phyloP scores from a whole-genome alignment of 305 asterid genomes.

The Fraxinus velutina region DNA sequence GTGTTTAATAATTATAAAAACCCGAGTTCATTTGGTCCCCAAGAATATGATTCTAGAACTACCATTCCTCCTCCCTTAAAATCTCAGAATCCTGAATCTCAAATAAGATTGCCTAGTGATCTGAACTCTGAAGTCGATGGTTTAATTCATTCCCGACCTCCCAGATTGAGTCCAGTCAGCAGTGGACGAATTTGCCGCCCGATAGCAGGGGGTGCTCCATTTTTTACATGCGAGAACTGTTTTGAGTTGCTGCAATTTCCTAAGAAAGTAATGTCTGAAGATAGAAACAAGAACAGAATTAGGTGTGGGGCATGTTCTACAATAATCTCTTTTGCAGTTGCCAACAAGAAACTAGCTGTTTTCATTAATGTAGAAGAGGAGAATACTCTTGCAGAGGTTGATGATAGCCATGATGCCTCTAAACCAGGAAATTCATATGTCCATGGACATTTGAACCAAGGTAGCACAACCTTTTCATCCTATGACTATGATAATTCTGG shows the following conservation, averaged over 20 bases:
- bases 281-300: constrained; percentile 40
- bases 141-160: constrained; percentile 35
- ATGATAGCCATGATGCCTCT: constrained; percentile 12
- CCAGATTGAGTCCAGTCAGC: constrained; percentile 33
- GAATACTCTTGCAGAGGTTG: constrained; percentile 28
- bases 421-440: constrained; percentile 20
- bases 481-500: constrained; percentile 60
- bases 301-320: constrained; percentile 75
- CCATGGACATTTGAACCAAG: constrained; percentile 31
- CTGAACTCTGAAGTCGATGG: constrained; percentile 49
- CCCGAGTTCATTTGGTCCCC: constrained; percentile 35
- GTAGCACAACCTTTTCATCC: constrained; percentile 47
- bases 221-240: constrained; percentile 70
- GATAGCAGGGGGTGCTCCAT: constrained; percentile 84
- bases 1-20: constrained; percentile 30
- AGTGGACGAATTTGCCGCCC: constrained; percentile 52
- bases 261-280: constrained; percentile 35
- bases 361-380: constrained; percentile 35
- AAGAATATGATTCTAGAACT: constrained; percentile 32
- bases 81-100: constrained; percentile 34
- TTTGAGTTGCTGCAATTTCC: constrained; percentile 64
- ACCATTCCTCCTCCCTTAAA: constrained; percentile 31
- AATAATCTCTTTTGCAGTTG: constrained; percentile 40
- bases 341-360: constrained; percentile 35
- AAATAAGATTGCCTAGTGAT: constrained; percentile 52